These are phyloP conservation scores for Orbilia javanica DNA, from an alignment of 2,329 filamentous ascomycete genomes.

Conservation along the genomic window DNA sequence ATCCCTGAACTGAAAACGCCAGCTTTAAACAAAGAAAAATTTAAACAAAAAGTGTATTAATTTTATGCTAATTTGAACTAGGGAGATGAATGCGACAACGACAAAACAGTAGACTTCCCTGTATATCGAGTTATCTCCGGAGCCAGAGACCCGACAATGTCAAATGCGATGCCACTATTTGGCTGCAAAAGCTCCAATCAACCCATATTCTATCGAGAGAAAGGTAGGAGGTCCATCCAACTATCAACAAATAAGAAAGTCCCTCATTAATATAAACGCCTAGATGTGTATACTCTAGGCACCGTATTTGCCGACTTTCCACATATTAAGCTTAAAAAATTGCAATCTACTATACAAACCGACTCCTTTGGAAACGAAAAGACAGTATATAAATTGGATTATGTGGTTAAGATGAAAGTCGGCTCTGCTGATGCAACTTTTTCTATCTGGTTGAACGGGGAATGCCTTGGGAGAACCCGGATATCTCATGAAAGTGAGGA, in stretches of 20 bases:
- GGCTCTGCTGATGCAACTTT: conserved; percentile 25
- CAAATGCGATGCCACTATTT: not conserved
- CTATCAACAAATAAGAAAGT: not conserved
- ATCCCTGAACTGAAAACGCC: no score
- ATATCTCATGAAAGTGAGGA: conserved; percentile 18
- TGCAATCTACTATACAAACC: not conserved
- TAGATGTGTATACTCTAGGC: conserved; percentile 21
- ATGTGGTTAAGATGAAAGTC: conserved; percentile 13
- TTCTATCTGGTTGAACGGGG: not conserved
- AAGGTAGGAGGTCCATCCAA: not conserved
- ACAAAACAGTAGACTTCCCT: not conserved
- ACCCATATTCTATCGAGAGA: not conserved
- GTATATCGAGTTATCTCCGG: not conserved
- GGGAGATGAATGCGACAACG: conserved; percentile 22
- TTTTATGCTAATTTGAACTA: not conserved
- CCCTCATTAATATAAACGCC: not conserved
- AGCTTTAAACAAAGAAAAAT: no score
- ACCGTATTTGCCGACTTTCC: not conserved
- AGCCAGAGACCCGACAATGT: not conserved
- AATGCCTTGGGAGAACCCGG: not conserved
- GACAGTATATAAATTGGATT: not conserved
- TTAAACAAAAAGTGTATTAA: no score
- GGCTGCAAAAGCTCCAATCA: not conserved
- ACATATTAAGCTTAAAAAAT: not conserved
- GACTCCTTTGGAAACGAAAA: not conserved